Conservation (phyloP, 306 rosid species). For the Quercus berberidifolia region DNA sequence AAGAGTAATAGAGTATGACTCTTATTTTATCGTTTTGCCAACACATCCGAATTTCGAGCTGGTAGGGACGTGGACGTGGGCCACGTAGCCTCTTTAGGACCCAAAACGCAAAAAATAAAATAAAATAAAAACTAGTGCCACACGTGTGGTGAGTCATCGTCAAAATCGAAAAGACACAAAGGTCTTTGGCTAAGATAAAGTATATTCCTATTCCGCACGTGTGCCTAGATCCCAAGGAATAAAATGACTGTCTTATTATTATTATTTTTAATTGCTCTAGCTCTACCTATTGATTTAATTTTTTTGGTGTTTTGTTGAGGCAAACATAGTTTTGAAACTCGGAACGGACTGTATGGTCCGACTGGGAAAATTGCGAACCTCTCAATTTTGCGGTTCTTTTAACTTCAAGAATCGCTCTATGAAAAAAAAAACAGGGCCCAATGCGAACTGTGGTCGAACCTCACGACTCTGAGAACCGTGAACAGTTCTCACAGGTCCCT, state of each 20-base stretch:
- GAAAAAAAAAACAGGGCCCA: too few species aligned
- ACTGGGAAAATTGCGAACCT: fast-evolving
- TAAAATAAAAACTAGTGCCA: constrained; percentile 21
- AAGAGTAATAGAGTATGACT: constrained; percentile 21
- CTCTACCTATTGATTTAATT: not conserved
- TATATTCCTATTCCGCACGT: constrained; percentile 38
- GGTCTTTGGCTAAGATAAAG: not conserved
- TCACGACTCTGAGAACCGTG: too few species aligned
- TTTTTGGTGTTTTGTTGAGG: not conserved
- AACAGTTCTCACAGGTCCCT: too few species aligned
- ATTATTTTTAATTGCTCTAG: not conserved
- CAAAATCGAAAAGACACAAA: not conserved
- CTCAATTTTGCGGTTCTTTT: too few species aligned
- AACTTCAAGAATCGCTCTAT: too few species aligned
- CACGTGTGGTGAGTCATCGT: constrained; percentile 49
- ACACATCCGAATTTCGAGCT: not conserved
- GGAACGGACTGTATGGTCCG: fast-evolving
- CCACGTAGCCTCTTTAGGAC: constrained; percentile 11
- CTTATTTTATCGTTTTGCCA: constrained; percentile 47
- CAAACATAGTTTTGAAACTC: constrained; percentile 25
- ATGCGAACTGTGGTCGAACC: fast-evolving
- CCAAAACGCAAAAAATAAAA: not conserved
- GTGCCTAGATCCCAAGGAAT: constrained; percentile 35
- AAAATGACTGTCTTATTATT: not conserved
- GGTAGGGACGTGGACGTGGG: constrained; percentile 36